Evolutionary conservation across 2,329 filamentous ascomycete species (phyloP).

Genomic region (Cladobotryum protrusum): DNA sequence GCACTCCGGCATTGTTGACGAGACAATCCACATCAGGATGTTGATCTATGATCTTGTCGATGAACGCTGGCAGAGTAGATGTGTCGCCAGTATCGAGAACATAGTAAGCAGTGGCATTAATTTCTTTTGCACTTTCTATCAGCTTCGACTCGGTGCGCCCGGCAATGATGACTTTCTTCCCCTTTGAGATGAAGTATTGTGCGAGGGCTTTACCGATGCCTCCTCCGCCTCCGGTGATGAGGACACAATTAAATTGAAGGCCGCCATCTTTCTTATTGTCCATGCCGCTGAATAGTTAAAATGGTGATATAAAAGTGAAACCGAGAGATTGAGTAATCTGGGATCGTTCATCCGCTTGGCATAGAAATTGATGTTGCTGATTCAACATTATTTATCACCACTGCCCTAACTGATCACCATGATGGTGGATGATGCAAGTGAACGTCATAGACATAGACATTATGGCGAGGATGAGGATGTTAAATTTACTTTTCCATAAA

Average conservation of each 20-base stretch:
- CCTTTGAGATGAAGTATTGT: slow-evolving; percentile 37
- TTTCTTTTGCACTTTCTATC: slow-evolving; percentile 32
- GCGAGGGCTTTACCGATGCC: slow-evolving; percentile 46
- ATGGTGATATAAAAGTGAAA: too few relatives aligned
- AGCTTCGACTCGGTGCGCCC: slow-evolving; percentile 51
- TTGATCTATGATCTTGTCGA: slow-evolving; percentile 37
- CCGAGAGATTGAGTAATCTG: too few relatives aligned
- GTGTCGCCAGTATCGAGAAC: slow-evolving; percentile 44
- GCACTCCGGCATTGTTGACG: slow-evolving; percentile 54
- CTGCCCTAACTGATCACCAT: too few relatives aligned
- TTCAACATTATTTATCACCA: too few relatives aligned
- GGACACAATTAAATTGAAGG: slow-evolving; percentile 37
- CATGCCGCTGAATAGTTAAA: too few relatives aligned
- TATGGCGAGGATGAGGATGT: too few relatives aligned
- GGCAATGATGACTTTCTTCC: slow-evolving; percentile 46
- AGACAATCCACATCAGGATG: slow-evolving; percentile 49
- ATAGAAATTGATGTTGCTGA: too few relatives aligned
- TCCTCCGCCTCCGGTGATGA: slow-evolving; percentile 45
- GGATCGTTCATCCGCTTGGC: too few relatives aligned
- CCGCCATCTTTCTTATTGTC: not conserved
- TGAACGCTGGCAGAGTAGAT: slow-evolving; percentile 36
- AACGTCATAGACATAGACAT: too few relatives aligned
- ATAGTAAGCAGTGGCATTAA: slow-evolving; percentile 46
- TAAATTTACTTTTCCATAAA: too few relatives aligned
- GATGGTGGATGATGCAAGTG: too few relatives aligned